phyloP scores from a whole-genome alignment of 2,329 filamentous ascomycete species.

The Microcyclospora pomicola region DNA sequence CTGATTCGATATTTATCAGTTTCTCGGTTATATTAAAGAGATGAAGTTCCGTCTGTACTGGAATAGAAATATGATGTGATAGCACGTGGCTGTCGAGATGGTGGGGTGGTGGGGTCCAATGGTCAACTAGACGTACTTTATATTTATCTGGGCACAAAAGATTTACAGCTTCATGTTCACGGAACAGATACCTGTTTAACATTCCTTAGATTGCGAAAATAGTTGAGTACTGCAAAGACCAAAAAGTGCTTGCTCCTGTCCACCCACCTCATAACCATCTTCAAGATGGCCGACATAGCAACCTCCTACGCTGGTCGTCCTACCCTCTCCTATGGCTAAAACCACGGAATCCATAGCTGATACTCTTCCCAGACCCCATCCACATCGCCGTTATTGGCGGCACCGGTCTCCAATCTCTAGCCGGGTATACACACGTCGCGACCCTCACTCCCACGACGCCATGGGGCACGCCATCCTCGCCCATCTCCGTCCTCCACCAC shows the following conservation, averaged over 20 bases:
- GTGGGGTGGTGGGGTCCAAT: not conserved
- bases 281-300: not conserved
- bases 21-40: no score
- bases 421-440: conserved; percentile 74
- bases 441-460: conserved; percentile 65
- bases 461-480: conserved; percentile 68
- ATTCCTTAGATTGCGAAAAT: not conserved
- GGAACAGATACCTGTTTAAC: not conserved
- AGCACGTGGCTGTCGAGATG: not conserved
- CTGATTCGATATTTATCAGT: no score
- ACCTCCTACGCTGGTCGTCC: not conserved
- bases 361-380: conserved; percentile 28
- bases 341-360: not conserved
- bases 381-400: conserved; percentile 46
- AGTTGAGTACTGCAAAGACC: not conserved
- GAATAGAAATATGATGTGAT: not conserved
- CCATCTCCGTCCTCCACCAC: conserved; percentile 81
- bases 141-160: no score
- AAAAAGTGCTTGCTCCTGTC: not conserved
- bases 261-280: not conserved
- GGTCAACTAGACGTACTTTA: not conserved
- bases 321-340: not conserved
- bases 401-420: conserved; percentile 78
- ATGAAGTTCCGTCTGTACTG: no score
- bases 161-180: no score